A percentile compares a stretch with the other conserved stretches of the same genome.
phyloP scores from a whole-genome alignment of 805 yeast species.

The Zygoascus flipseniorum region DNA sequence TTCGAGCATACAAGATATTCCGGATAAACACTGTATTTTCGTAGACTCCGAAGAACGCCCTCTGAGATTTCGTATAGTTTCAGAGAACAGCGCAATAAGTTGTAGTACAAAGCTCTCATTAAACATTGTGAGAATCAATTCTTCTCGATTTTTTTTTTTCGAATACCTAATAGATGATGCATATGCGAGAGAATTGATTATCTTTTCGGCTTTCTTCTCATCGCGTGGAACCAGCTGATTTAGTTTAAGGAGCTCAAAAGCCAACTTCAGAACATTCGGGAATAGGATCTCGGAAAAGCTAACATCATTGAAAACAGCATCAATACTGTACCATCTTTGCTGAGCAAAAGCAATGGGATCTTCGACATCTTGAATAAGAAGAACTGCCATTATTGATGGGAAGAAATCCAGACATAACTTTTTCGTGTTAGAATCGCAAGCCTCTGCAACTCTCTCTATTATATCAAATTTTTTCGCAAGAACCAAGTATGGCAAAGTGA shows the following conservation, averaged over 20 bases:
- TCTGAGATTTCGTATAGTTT: slow-evolving; percentile 62
- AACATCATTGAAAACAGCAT: slow-evolving; percentile 37
- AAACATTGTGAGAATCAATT: slow-evolving; percentile 23
- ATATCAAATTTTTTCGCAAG: slow-evolving; percentile 57
- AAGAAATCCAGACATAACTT: slow-evolving; percentile 42
- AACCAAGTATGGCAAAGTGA: slow-evolving; percentile 69
- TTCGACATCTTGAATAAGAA: slow-evolving; percentile 42
- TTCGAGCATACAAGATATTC: slow-evolving; percentile 58
- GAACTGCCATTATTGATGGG: slow-evolving; percentile 48
- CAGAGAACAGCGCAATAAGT: slow-evolving; percentile 56
- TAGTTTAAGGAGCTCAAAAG: slow-evolving; percentile 33
- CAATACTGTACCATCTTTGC: slow-evolving; percentile 44
- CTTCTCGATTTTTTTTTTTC: background rate
- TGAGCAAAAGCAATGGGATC: slow-evolving; percentile 44
- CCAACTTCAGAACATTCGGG: slow-evolving; percentile 17
- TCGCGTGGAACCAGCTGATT: slow-evolving; percentile 27
- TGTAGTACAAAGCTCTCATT: slow-evolving; percentile 60
- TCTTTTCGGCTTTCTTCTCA: slow-evolving; percentile 3
- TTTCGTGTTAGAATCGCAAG: slow-evolving; percentile 35
- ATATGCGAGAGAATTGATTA: slow-evolving; percentile 9
- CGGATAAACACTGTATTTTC: slow-evolving; percentile 61
- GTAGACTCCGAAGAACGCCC: slow-evolving; percentile 68
- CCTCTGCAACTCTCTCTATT: slow-evolving; percentile 51
- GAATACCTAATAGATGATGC: slow-evolving; percentile 9
- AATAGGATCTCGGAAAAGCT: slow-evolving; percentile 24